These are phyloP conservation scores for Claviceps digitariae DNA, from an alignment of 2,329 filamentous ascomycete genomes.

Conservation along the genomic window DNA sequence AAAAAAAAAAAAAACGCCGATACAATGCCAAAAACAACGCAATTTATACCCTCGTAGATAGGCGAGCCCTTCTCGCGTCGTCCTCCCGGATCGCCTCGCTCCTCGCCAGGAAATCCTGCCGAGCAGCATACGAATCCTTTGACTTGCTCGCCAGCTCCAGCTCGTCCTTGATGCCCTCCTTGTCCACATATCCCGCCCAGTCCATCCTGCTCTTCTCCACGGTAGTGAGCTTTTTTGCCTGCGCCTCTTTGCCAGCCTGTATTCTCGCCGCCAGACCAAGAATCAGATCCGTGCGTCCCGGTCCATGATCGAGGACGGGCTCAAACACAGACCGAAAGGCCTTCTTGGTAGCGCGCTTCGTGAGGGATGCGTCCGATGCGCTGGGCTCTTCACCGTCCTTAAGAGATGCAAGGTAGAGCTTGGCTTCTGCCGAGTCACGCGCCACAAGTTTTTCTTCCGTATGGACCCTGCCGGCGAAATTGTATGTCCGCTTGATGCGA, in stretches of 20 bases:
- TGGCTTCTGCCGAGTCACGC: slow-evolving; percentile 51
- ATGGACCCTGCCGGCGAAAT: slow-evolving; percentile 60
- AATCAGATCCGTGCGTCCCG: slow-evolving; percentile 41
- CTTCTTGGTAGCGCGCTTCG: slow-evolving; percentile 34
- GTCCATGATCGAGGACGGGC: slow-evolving; percentile 31
- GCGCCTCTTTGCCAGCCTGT: slow-evolving; percentile 32
- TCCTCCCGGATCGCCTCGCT: slow-evolving; percentile 50
- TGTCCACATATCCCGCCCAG: slow-evolving; percentile 59
- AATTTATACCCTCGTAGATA: slow-evolving; percentile 23
- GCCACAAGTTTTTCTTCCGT: slow-evolving; percentile 59
- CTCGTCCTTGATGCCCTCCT: slow-evolving; percentile 58
- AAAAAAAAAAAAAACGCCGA: background rate
- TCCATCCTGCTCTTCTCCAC: slow-evolving; percentile 62
- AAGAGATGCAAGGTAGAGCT: slow-evolving; percentile 42
- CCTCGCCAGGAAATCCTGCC: slow-evolving; percentile 52
- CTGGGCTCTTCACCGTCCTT: slow-evolving; percentile 20
- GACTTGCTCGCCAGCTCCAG: slow-evolving; percentile 50
- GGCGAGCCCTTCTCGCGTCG: slow-evolving; percentile 41
- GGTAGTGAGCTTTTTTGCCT: slow-evolving; percentile 53
- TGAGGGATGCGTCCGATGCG: slow-evolving; percentile 15
- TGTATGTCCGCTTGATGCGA: slow-evolving; percentile 57
- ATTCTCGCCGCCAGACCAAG: slow-evolving; percentile 38
- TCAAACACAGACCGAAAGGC: slow-evolving; percentile 52
- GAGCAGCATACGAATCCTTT: slow-evolving; percentile 47
- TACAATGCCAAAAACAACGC: background rate